Percentiles rank a stretch among this genome's conserved stretches.
These are phyloP conservation scores for Pestalotiopsis sp. DNA, from an alignment of 2,329 filamentous ascomycete genomes.

Conservation along the genomic window DNA sequence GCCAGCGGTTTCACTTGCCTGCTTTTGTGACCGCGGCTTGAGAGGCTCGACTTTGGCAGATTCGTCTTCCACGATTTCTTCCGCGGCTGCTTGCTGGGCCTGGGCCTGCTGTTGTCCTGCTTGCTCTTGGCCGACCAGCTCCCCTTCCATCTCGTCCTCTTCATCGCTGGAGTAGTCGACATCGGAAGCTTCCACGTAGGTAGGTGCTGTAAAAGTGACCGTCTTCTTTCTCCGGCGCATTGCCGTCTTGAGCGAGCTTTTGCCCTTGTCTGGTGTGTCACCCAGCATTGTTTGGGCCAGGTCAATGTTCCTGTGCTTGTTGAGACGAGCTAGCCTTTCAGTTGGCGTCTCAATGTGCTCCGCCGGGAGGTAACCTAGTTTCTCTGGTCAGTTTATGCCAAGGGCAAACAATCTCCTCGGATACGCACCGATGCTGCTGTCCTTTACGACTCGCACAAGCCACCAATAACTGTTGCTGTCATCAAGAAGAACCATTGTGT, in stretches of 20 bases:
- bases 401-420: neutral
- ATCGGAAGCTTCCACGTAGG: conserved; percentile 86
- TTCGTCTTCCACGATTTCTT: conserved; percentile 47
- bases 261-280: conserved; percentile 73
- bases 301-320: conserved; percentile 98
- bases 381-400: neutral
- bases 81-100: conserved; percentile 31
- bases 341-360: conserved; percentile 99
- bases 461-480: conserved; percentile 99
- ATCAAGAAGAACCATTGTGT: conserved; percentile 97
- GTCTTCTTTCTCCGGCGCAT: conserved; percentile 86
- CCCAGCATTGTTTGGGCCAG: conserved; percentile 65
- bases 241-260: conserved; percentile 80
- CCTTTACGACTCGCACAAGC: conserved; percentile 95
- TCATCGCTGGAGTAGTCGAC: conserved; percentile 84
- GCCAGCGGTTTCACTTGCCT: conserved; percentile 34
- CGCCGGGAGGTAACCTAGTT: conserved; percentile 85
- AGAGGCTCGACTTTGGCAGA: conserved; percentile 59
- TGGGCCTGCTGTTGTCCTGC: conserved; percentile 32
- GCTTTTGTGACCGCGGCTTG: conserved; percentile 48
- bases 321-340: conserved; percentile 87
- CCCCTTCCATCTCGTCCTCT: conserved; percentile 65
- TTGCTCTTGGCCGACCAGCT: conserved; percentile 41
- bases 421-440: conserved; percentile 79
- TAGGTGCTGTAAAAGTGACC: conserved; percentile 82